Evolutionary conservation across 139 green algal species (phyloP).

Genomic region (Edaphochlamys debaryana): DNA sequence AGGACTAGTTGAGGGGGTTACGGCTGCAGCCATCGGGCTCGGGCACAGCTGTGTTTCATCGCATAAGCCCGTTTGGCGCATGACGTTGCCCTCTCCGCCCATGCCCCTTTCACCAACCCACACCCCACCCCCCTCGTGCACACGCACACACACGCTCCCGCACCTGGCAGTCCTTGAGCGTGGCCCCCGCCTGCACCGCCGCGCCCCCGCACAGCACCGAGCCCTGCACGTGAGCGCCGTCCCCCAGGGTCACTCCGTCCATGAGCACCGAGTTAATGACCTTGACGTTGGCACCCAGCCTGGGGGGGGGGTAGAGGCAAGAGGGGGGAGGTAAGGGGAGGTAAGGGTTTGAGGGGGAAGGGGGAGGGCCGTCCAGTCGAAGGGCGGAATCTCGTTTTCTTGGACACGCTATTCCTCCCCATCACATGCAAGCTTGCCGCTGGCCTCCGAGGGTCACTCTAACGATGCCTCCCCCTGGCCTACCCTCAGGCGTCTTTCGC

Average conservation of each 20-base stretch:
- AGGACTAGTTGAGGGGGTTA: not conserved
- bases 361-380: not conserved
- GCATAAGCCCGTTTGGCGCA: too few relatives aligned
- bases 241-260: conserved; percentile 73
- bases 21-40: too few relatives aligned
- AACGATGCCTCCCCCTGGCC: too few relatives aligned
- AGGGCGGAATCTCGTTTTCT: not conserved
- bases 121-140: not conserved
- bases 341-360: not conserved
- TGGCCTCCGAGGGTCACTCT: too few relatives aligned
- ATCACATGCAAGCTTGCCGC: too few relatives aligned
- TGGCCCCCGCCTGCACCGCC: conserved; percentile 58
- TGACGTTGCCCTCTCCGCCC: too few relatives aligned
- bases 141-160: not conserved
- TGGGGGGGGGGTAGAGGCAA: not conserved
- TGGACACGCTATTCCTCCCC: too few relatives aligned
- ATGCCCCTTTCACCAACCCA: not conserved
- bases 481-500: too few relatives aligned
- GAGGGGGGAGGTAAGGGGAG: not conserved
- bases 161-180: conserved; percentile 83
- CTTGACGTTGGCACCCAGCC: conserved; percentile 81
- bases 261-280: conserved; percentile 87
- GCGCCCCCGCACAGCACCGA: conserved; percentile 73
- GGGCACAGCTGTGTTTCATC: too few relatives aligned
- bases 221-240: conserved; percentile 83